Evolutionary conservation across 495 filamentous ascomycete species (phyloP), one percentile per base, ranked within the genome.

Genomic region (Neurospora sp.): DNA sequence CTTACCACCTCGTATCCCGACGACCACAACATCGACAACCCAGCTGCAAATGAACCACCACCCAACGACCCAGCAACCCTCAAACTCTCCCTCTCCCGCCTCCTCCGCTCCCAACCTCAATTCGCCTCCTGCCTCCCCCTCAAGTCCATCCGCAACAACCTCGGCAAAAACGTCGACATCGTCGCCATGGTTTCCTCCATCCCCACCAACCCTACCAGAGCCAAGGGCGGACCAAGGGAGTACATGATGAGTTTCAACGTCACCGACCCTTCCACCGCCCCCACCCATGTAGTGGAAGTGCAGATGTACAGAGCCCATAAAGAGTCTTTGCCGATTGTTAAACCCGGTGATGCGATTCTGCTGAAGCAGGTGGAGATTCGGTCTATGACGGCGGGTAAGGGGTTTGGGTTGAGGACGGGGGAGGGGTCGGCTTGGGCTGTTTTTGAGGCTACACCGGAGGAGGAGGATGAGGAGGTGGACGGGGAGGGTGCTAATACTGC

Each of bases 271-370:
- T 86, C 88, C 0, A 81, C 83, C 12, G 84, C 82, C 1, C 85
- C 86, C 1, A 76, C 75, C 31, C 70, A 74, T 0, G 86, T 88
- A 2, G 82, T 81, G 3, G 84, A 88, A 73, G 92, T 93, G 0
- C 89, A 92, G 72, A 83, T 97, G 18, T 92, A 92, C 79, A 88
- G 93, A 6, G 91, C 93, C 1, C 89, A 91, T 77, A 90, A 90
- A 75, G 86, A 87, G 14, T 87, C 89, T 1, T 83, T 98, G 3
- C 96, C 96, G 0, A 77, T 85, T 6, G 84, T 93, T 35, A 82
- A 84, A 3, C 85, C 86, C 18, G 96, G 96, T 9, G 91, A 96
- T 75, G 89, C 90, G 3, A 84, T 97, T 27, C 80, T 99, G 44
- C 85, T 99, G 14, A 87, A 91, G 7, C 85, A 89, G 48, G 94